Percentiles rank a stretch among this genome's conserved stretches.
Conservation (phyloP, 106 monocot species). For the Platanthera guangdongensis region DNA sequence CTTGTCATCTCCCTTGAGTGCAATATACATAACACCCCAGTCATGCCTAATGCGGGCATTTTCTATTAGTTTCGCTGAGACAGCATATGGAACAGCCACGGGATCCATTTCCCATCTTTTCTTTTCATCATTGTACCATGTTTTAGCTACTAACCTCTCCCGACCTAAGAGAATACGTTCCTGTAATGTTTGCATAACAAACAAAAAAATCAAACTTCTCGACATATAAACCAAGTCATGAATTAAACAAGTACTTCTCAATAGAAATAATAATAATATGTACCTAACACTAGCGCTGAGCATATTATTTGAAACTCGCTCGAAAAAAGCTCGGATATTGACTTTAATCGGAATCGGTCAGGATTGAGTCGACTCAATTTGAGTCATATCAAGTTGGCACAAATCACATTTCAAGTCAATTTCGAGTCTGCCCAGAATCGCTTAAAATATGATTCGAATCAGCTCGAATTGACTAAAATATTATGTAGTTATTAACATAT, state of each 20-base stretch:
- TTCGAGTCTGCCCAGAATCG: no score
- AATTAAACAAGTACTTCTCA: not conserved
- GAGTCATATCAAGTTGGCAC: no score
- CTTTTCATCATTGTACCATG: slow-evolving; percentile 80
- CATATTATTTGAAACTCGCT: no score
- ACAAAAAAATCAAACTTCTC: not conserved
- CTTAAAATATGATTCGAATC: no score
- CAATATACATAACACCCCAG: slow-evolving; percentile 78
- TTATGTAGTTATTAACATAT: no score
- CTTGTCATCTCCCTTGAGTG: slow-evolving; percentile 78
- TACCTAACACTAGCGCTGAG: not conserved
- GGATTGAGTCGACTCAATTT: no score
- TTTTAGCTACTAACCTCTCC: slow-evolving; percentile 60
- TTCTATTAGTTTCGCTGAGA: slow-evolving; percentile 66
- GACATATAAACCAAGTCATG: not conserved
- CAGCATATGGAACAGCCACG: slow-evolving; percentile 72
- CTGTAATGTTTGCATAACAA: slow-evolving; percentile 30
- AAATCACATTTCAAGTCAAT: no score
- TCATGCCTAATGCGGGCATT: slow-evolving; percentile 77
- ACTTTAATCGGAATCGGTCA: no score
- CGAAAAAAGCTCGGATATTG: no score
- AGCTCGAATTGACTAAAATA: no score
- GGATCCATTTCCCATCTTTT: slow-evolving; percentile 91
- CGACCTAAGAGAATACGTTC: slow-evolving; percentile 56
- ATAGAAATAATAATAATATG: not conserved